These are phyloP conservation scores for Tardiomyces depauwii DNA, from an alignment of 1,139 yeast genomes.

Conservation along the genomic window DNA sequence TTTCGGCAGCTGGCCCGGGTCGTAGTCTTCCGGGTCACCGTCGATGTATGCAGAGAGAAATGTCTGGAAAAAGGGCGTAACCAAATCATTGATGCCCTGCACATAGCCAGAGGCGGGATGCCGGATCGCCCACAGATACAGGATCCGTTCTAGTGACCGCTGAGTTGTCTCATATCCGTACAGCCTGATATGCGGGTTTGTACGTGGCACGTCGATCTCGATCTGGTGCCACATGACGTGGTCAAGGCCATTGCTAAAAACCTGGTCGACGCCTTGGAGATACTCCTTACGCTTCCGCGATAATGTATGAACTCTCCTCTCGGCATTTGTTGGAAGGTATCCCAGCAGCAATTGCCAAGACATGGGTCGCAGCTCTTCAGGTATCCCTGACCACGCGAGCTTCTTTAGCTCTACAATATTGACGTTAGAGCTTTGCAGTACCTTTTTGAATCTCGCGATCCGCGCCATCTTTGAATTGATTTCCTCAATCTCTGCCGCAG, in stretches of 20 bases:
- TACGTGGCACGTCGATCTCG: slow-evolving; percentile 88
- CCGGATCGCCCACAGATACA: slow-evolving; percentile 91
- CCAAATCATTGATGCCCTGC: slow-evolving; percentile 95
- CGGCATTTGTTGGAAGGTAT: slow-evolving; percentile 75
- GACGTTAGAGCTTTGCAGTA: slow-evolving; percentile 51
- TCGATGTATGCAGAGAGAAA: slow-evolving; percentile 60
- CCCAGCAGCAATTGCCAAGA: slow-evolving; percentile 89
- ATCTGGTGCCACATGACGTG: slow-evolving; percentile 92
- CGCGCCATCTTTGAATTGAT: slow-evolving; percentile 50
- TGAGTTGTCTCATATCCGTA: slow-evolving; percentile 67
- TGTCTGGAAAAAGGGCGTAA: slow-evolving; percentile 88
- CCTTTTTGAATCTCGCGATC: slow-evolving; percentile 53
- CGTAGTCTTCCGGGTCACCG: slow-evolving; percentile 39
- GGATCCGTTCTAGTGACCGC: slow-evolving; percentile 59
- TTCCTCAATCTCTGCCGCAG: slow-evolving; percentile 40
- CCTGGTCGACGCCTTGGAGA: slow-evolving; percentile 53
- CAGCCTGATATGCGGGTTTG: slow-evolving; percentile 73
- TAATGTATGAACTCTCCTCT: slow-evolving; percentile 59
- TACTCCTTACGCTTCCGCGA: slow-evolving; percentile 81
- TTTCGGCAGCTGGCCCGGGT: slow-evolving; percentile 51
- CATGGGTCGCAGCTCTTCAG: slow-evolving; percentile 65
- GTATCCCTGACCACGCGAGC: slow-evolving; percentile 92
- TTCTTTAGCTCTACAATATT: slow-evolving; percentile 59
- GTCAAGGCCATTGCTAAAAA: slow-evolving; percentile 51
- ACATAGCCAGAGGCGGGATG: slow-evolving; percentile 99